These are phyloP conservation scores for Salinomyces thailandicus DNA, from an alignment of 2,329 filamentous ascomycete species.

Conservation along the genomic window DNA sequence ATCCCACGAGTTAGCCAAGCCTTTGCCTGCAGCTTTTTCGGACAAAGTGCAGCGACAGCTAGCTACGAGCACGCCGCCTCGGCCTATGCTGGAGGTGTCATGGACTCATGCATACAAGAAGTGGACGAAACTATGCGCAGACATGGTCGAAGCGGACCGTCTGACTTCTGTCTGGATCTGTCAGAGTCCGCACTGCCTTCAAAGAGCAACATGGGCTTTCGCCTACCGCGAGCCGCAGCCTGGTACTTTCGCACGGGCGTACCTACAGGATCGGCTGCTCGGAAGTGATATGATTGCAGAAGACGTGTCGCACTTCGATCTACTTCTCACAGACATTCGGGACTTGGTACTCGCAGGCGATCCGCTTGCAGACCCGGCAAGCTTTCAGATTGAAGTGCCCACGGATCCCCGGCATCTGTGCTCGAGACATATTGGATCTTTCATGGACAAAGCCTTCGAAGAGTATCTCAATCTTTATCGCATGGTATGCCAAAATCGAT, in stretches of 20 bases:
- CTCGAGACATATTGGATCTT: slow-evolving; percentile 61
- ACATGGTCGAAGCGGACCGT: slow-evolving; percentile 49
- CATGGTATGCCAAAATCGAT: slow-evolving; percentile 79
- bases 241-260: slow-evolving; percentile 67
- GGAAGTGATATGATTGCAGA: slow-evolving; percentile 58
- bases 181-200: slow-evolving; percentile 17
- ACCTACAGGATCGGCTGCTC: slow-evolving; percentile 44
- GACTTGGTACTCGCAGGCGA: slow-evolving; percentile 64
- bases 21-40: slow-evolving; percentile 73
- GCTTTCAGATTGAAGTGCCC: slow-evolving; percentile 65
- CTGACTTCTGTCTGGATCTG: slow-evolving; percentile 12
- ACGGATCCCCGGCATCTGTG: slow-evolving; percentile 65
- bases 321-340: slow-evolving; percentile 74
- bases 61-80: slow-evolving; percentile 85
- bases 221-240: slow-evolving; percentile 73
- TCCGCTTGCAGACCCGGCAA: slow-evolving; percentile 58
- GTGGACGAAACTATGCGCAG: slow-evolving; percentile 59
- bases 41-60: slow-evolving; percentile 82
- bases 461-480: slow-evolving; percentile 77
- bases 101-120: slow-evolving; percentile 62
- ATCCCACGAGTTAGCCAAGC: slow-evolving; percentile 51
- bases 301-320: slow-evolving; percentile 56
- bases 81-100: slow-evolving; percentile 71
- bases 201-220: slow-evolving; percentile 48
- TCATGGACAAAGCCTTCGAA: slow-evolving; percentile 42